Evolutionary conservation across 108 stramenopile genomes (phyloP), one percentile per base, ranked within the genome.

Genomic region (Craspedostauros australis): DNA sequence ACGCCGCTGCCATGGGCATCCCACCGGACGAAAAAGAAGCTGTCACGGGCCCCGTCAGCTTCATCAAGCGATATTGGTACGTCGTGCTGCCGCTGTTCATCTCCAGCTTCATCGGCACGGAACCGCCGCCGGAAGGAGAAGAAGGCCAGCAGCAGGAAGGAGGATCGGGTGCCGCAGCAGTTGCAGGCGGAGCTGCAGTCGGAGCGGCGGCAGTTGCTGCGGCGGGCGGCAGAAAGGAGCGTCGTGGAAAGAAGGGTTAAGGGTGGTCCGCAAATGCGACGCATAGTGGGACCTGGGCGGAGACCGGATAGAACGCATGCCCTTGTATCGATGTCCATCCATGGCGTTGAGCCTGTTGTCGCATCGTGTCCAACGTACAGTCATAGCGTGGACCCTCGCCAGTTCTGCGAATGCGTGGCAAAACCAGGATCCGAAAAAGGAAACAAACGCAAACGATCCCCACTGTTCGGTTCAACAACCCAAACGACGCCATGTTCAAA

Each of bases 41-140:
- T 48, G 54, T 49, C 18, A 31, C 40, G 15, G 62, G 28, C 1
- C 40, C 50, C 11, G 30, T 59, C 28, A 59, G 70, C 18, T 84
- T 77, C 36, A 55, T 87, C 42, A 62, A 60, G 20, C 60, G 59
- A 50, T 91, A 91, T 54, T 91, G 89, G 89, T 91, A 91, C 48
- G 77, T 91, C 50, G 54, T 87, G 8, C 20, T 87, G 43, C 85
- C 89, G 2, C 42, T 91, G 39, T 45, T 73, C 4, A 42, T 91
- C 5, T 51, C 74, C 39, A 60, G 65, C 16, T 54, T 86, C 8
- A 68, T 83, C 23, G 48, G 20, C n/a, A 72, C 49, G 0, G 72
- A 65, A 14, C 50, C 66, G 8, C 73, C 50, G 38, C 33, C 38
- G 33, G 23, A 28, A 28, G 32, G 15, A 46, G 63, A 46, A 22